Conservation (phyloP, 768 basidiomycete species). For the Termitomyces sp. region DNA sequence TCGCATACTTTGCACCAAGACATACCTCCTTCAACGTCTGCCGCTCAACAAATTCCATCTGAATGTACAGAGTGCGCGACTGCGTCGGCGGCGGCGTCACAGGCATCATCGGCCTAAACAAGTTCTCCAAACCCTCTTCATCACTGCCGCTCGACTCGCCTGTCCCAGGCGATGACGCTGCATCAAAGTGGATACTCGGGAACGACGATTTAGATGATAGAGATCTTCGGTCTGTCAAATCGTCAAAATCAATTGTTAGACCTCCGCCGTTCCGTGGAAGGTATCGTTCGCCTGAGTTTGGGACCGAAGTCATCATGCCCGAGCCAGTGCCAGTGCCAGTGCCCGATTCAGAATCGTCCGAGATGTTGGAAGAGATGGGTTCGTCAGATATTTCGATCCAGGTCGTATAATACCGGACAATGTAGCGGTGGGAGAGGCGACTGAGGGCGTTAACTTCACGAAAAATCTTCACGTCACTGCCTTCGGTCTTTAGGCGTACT, state of each 20-base stretch:
- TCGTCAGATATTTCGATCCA: slow-evolving; percentile 65
- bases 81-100: slow-evolving; percentile 21
- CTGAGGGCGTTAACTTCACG: slow-evolving; percentile 90
- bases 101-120: slow-evolving; percentile 23
- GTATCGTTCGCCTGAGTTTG: slow-evolving; percentile 26
- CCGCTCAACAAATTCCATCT: slow-evolving; percentile 93
- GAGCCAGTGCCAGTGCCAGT: slow-evolving; percentile 30
- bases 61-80: slow-evolving; percentile 78
- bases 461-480: slow-evolving; percentile 84
- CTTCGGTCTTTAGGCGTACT: slow-evolving; percentile 68
- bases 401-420: slow-evolving; percentile 88
- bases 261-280: slow-evolving; percentile 45
- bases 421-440: slow-evolving; percentile 79
- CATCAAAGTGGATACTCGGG: slow-evolving; percentile 80
- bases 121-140: slow-evolving; percentile 31
- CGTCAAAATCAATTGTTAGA: slow-evolving; percentile 58
- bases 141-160: slow-evolving; percentile 25
- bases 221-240: slow-evolving; percentile 53
- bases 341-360: slow-evolving; percentile 38
- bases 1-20: slow-evolving; percentile 1
- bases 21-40: slow-evolving; percentile 83
- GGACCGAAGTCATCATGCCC: slow-evolving; percentile 59
- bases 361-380: slow-evolving; percentile 40
- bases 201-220: slow-evolving; percentile 51
- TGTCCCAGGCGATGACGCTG: slow-evolving; percentile 34